These are phyloP conservation scores for Trebouxia sp. DNA, from an alignment of 139 green algal species.

Conservation along the genomic window DNA sequence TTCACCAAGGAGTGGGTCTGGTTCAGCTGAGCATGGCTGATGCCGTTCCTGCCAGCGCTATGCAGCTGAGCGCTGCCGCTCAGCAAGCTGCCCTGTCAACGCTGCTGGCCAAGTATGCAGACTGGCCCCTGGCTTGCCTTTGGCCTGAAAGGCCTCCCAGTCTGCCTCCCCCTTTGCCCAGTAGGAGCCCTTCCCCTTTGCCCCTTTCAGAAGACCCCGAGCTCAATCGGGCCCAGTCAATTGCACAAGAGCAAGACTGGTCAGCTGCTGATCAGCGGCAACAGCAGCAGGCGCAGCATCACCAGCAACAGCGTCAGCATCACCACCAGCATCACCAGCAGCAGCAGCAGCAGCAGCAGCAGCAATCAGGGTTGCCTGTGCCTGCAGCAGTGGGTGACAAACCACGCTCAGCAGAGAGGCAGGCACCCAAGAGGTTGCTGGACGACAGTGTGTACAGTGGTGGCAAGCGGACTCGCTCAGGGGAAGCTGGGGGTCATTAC, in stretches of 20 bases:
- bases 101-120: neutral
- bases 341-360: neutral
- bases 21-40: neutral
- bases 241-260: too few relatives aligned
- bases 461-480: too few relatives aligned
- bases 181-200: neutral
- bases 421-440: constrained; percentile 7
- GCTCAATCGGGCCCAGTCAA: neutral
- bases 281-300: too few relatives aligned
- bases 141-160: constrained; percentile 12
- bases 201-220: neutral
- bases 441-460: neutral
- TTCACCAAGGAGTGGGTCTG: neutral
- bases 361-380: neutral
- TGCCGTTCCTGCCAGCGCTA: neutral
- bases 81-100: neutral
- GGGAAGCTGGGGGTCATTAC: too few relatives aligned
- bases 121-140: constrained; percentile 1
- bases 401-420: neutral
- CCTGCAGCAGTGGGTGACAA: neutral
- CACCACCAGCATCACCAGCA: neutral
- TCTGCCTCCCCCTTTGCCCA: constrained; percentile 8
- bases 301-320: neutral
- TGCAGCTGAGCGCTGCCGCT: too few relatives aligned
- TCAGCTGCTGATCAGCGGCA: too few relatives aligned